Percentiles rank a stretch among this genome's conserved stretches.
Evolutionary conservation across 2,329 filamentous ascomycete species (phyloP).

Genomic region (Pyrenochaeta sp.): DNA sequence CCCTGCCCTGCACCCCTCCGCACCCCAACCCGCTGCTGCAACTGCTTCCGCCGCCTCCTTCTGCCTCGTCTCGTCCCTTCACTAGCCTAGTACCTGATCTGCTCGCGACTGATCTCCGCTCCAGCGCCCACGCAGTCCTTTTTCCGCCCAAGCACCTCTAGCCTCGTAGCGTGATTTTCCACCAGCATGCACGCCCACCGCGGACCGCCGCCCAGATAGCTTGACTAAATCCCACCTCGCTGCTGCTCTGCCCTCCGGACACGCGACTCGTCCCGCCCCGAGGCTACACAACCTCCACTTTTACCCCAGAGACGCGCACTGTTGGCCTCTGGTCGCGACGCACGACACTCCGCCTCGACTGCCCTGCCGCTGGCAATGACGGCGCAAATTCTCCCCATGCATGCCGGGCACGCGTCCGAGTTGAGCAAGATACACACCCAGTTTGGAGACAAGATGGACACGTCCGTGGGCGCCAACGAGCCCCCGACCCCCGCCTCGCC

Average conservation of each 20-base stretch:
- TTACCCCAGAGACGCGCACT: constrained; percentile 23
- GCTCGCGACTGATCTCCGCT: constrained; percentile 2
- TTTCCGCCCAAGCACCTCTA: constrained; percentile 6
- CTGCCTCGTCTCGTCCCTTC: neutral
- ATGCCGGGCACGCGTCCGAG: constrained; percentile 45
- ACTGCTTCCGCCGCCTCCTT: neutral
- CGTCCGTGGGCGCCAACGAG: constrained; percentile 31
- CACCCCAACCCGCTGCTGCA: neutral
- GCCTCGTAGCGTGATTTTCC: constrained; percentile 15
- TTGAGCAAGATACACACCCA: constrained; percentile 44
- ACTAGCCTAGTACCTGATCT: constrained; percentile 15
- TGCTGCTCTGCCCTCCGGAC: constrained; percentile 14
- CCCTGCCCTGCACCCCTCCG: constrained; percentile 7
- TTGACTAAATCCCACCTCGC: constrained; percentile 23
- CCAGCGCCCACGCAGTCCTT: constrained; percentile 7
- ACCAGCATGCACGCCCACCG: constrained; percentile 28
- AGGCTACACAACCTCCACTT: constrained; percentile 24
- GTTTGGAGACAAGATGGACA: constrained; percentile 46
- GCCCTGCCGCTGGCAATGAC: constrained; percentile 39
- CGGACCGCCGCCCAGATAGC: constrained; percentile 18
- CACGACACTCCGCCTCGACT: constrained; percentile 10
- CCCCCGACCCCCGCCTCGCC: constrained; percentile 44
- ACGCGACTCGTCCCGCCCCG: constrained; percentile 25
- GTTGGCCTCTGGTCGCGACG: constrained; percentile 11
- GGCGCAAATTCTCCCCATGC: constrained; percentile 49